Conservation (phyloP, 2,329 filamentous ascomycete genomes). For the Pseudocercospora eumusae region DNA sequence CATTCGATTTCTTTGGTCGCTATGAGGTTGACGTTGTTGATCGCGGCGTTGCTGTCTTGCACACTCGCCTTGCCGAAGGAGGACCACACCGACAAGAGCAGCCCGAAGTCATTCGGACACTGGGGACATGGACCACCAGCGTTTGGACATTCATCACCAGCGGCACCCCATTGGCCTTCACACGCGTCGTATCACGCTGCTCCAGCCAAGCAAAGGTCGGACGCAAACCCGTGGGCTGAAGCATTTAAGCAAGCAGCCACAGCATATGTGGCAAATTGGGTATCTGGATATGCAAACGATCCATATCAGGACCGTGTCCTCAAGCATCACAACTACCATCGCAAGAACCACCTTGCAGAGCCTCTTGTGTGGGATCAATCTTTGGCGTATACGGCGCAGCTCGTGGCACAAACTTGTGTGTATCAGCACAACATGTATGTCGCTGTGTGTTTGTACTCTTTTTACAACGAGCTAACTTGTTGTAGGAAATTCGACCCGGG, state of each 20-base stretch:
- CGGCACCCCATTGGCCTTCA: background rate
- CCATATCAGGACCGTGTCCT: slow-evolving; percentile 51
- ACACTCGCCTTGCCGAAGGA: background rate
- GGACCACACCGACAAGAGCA: slow-evolving; percentile 1
- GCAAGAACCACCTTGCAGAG: slow-evolving; percentile 72
- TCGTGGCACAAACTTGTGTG: slow-evolving; percentile 65
- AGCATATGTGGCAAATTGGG: background rate
- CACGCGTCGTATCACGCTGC: background rate
- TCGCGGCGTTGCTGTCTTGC: slow-evolving; percentile 17
- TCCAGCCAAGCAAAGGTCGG: slow-evolving; percentile 6
- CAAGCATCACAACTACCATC: slow-evolving; percentile 81
- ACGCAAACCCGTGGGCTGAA: background rate
- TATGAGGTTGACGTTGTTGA: slow-evolving; percentile 8
- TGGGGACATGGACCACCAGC: background rate
- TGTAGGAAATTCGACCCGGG: slow-evolving; percentile 12
- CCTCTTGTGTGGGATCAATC: slow-evolving; percentile 65
- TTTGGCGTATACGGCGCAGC: slow-evolving; percentile 64
- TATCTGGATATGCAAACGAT: slow-evolving; percentile 6
- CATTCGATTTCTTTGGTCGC: slow-evolving; percentile 1
- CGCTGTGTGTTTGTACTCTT: background rate
- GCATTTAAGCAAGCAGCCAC: background rate
- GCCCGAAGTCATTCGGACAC: background rate
- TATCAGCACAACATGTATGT: slow-evolving; percentile 77
- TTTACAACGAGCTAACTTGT: background rate
- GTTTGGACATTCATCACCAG: no score